Percentiles rank a stretch among this genome's conserved stretches.
These are phyloP conservation scores for Cynanchum wilfordii DNA, from an alignment of 257 asterid species.

Conservation along the genomic window DNA sequence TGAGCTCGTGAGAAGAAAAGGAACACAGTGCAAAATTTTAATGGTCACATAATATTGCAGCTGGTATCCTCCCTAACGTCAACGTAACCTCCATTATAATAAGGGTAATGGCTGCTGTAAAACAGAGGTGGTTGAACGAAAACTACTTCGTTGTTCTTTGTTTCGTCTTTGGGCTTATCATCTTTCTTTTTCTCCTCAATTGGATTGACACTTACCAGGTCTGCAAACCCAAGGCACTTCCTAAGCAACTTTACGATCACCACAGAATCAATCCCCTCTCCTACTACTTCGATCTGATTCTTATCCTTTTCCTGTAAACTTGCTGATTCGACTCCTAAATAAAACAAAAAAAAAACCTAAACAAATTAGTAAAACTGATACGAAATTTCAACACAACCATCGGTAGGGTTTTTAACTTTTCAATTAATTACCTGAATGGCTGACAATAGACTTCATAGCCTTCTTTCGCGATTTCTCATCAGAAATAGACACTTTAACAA, in stretches of 20 bases:
- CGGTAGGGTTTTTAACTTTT: background rate
- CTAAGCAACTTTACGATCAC: constrained; percentile 35
- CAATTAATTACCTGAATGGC: constrained; percentile 29
- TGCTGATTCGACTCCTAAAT: constrained; percentile 43
- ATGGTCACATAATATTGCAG: constrained; percentile 35
- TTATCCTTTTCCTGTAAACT: constrained; percentile 35
- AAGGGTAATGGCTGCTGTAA: background rate
- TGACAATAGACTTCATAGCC: constrained; percentile 35
- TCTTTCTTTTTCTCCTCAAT: constrained; percentile 22
- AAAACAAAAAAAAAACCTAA: background rate
- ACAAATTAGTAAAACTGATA: background rate
- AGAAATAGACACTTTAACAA: constrained; percentile 38
- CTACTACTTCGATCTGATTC: constrained; percentile 46
- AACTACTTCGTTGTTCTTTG: constrained; percentile 4
- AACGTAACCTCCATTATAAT: background rate
- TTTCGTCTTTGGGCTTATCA: constrained; percentile 13
- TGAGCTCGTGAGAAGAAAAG: background rate
- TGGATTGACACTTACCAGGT: constrained; percentile 33
- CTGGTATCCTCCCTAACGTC: constrained; percentile 12
- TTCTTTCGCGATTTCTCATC: constrained; percentile 38
- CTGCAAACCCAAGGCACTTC: constrained; percentile 48
- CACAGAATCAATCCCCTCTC: constrained; percentile 57
- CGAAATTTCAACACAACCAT: background rate
- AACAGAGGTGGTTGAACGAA: background rate
- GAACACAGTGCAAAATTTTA: background rate